These are phyloP conservation scores for Xylogone sp. DNA, from an alignment of 2,329 filamentous ascomycete species.

Conservation along the genomic window DNA sequence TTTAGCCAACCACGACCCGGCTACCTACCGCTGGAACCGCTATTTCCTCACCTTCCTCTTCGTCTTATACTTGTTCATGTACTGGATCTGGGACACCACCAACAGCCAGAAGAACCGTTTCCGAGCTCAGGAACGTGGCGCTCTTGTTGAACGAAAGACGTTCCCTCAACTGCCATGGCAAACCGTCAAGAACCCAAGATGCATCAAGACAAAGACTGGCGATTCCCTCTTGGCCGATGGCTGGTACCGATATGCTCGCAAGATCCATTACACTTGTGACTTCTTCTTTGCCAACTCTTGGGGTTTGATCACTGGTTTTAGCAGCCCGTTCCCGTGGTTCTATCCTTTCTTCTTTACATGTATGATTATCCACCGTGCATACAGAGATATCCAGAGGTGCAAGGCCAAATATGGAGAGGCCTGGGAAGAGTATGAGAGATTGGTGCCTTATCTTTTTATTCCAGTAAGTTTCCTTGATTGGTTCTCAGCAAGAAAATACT, in stretches of 20 bases:
- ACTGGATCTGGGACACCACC: slow-evolving; percentile 89
- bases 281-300: slow-evolving; percentile 73
- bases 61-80: slow-evolving; percentile 72
- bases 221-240: slow-evolving; percentile 79
- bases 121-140: slow-evolving; percentile 74
- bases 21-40: slow-evolving; percentile 73
- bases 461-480: slow-evolving; percentile 50
- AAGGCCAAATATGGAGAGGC: slow-evolving; percentile 75
- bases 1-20: slow-evolving; percentile 76
- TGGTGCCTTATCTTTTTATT: slow-evolving; percentile 82
- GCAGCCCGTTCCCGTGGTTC: slow-evolving; percentile 84
- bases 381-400: slow-evolving; percentile 72
- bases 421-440: slow-evolving; percentile 76
- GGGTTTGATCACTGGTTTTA: slow-evolving; percentile 79
- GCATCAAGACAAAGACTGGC: slow-evolving; percentile 67
- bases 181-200: slow-evolving; percentile 74
- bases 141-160: slow-evolving; percentile 65
- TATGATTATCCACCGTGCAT: slow-evolving; percentile 78
- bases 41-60: slow-evolving; percentile 63
- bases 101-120: slow-evolving; percentile 95
- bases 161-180: slow-evolving; percentile 93
- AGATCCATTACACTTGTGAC: slow-evolving; percentile 80
- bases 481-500: neutral
- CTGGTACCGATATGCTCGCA: slow-evolving; percentile 79
- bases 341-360: slow-evolving; percentile 75